A percentile compares a stretch with the other conserved stretches of the same genome.
Evolutionary conservation across 2,329 filamentous ascomycete species (phyloP).

Genomic region (Aspergillus unguis): DNA sequence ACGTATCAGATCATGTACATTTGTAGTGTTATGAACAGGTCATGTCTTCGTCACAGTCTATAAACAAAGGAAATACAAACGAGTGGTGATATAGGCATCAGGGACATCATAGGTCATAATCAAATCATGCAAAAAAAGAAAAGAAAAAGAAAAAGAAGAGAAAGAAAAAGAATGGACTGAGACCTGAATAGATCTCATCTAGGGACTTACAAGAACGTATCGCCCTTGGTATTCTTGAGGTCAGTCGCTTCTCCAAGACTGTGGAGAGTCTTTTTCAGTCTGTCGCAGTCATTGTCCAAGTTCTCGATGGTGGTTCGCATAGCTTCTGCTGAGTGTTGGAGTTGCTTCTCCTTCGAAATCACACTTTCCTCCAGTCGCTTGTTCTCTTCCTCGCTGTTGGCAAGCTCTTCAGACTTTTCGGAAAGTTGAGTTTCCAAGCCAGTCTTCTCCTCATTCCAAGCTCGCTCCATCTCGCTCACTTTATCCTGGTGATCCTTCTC

Average conservation of each 20-base stretch:
- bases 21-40: slow-evolving; percentile 33
- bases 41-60: slow-evolving; percentile 25
- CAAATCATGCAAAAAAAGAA: slow-evolving; percentile 14
- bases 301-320: slow-evolving; percentile 50
- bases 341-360: slow-evolving; percentile 45
- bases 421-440: slow-evolving; percentile 38
- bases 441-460: slow-evolving; percentile 33
- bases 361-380: slow-evolving; percentile 45
- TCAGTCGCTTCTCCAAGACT: slow-evolving; percentile 51
- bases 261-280: slow-evolving; percentile 50
- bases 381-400: slow-evolving; percentile 45
- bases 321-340: slow-evolving; percentile 41
- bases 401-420: slow-evolving; percentile 40
- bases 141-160: slow-evolving; percentile 15
- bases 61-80: slow-evolving; percentile 17
- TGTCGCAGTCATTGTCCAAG: slow-evolving; percentile 51
- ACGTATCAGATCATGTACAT: slow-evolving; percentile 45
- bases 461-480: slow-evolving; percentile 26
- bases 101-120: not conserved
- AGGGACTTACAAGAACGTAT: slow-evolving; percentile 50
- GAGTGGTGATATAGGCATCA: not conserved
- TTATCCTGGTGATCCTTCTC: slow-evolving; percentile 26
- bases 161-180: slow-evolving; percentile 14
- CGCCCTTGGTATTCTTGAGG: slow-evolving; percentile 48
- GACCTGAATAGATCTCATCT: slow-evolving; percentile 20